Evolutionary conservation across 805 yeast species (phyloP).

Genomic region (Blastobotrys parvus): DNA sequence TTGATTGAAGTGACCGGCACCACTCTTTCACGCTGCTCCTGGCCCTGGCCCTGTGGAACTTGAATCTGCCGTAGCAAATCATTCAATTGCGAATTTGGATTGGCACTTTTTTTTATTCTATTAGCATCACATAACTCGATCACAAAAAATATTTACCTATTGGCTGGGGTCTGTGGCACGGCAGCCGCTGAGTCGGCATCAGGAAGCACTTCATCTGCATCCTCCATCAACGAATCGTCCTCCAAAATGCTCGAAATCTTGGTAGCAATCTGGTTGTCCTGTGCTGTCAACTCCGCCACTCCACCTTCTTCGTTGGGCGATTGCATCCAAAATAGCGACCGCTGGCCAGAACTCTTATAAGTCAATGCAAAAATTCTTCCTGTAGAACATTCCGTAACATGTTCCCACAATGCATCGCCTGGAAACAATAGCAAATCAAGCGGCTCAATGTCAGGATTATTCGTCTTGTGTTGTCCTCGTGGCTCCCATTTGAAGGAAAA

Average conservation of each 20-base stretch:
- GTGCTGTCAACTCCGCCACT: slow-evolving; percentile 42
- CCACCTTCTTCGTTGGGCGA: slow-evolving; percentile 52
- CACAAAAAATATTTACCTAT: slow-evolving; percentile 2
- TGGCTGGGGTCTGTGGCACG: background rate
- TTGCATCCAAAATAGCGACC: slow-evolving; percentile 62
- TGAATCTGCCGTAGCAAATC: background rate
- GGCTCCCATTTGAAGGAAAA: slow-evolving; percentile 69
- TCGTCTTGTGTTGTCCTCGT: slow-evolving; percentile 34
- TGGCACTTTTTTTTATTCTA: background rate
- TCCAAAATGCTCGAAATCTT: slow-evolving; percentile 44
- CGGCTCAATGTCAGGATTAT: slow-evolving; percentile 35
- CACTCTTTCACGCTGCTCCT: background rate
- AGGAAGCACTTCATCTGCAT: slow-evolving; percentile 8
- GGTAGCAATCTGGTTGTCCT: slow-evolving; percentile 44
- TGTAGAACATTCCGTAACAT: slow-evolving; percentile 56
- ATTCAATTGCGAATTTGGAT: background rate
- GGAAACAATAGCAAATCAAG: slow-evolving; percentile 65
- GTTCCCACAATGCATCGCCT: slow-evolving; percentile 77
- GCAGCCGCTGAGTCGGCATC: slow-evolving; percentile 7
- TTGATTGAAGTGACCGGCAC: slow-evolving; percentile 29
- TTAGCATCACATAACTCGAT: background rate
- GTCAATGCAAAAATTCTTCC: slow-evolving; percentile 71
- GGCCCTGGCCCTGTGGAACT: background rate
- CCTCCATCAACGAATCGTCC: slow-evolving; percentile 15
- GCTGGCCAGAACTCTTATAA: slow-evolving; percentile 55